Base-by-base conservation (phyloP, 2,329 filamentous ascomycete species). In the Trematosphaeria pertusa region DNA sequence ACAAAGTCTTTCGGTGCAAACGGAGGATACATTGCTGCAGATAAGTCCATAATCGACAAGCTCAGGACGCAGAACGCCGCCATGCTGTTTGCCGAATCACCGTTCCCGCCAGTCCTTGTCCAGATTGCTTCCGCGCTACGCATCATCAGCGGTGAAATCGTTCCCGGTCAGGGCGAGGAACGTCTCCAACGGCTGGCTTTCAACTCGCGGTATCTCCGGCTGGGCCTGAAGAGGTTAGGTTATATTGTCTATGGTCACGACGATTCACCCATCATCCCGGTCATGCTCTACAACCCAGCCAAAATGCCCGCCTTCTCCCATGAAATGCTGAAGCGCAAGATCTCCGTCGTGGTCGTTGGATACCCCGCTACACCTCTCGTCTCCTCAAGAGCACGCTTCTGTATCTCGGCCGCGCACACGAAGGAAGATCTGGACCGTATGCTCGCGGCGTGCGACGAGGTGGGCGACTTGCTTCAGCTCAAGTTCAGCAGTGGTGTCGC, bases 1-100 rank as follows among this genome's bases (percentile, higher is more conserved):
- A 99, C 94, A 55, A 99, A 99, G 74, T 97, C 94, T 1, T 99
- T 99, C 62, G 94, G 94, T 62, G 94, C 94, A 58, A 99, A 99
- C 65, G 94, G 94, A 67, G 94, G 94, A 54, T 99, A 99, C 71
- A 83, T 99, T 58, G 90, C 91, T 9, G 92, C 86, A 14, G 89
- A 96, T 52, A 94, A 95, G 75, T 78, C 84, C 61, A 89, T 97
- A 68, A 93, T 99, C 62, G 91, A 96, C 73, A 96, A 96, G 76
- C 85, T 99, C 46, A 85, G 89, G 58, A 84, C 83, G 47, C 88
- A 87, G 59, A 97, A 97, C 64, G 89, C 92, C 12, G 91, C 89
- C 30, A 91, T 89, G 30, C 82, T 92, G 46, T 91, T 88, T 56
- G 93, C 91, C 60, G 94, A 99, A 76, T 85, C 91, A 1, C 91